Base-by-base conservation (phyloP, 208 protist genomes). In the Vickermania ingenoplastis region DNA sequence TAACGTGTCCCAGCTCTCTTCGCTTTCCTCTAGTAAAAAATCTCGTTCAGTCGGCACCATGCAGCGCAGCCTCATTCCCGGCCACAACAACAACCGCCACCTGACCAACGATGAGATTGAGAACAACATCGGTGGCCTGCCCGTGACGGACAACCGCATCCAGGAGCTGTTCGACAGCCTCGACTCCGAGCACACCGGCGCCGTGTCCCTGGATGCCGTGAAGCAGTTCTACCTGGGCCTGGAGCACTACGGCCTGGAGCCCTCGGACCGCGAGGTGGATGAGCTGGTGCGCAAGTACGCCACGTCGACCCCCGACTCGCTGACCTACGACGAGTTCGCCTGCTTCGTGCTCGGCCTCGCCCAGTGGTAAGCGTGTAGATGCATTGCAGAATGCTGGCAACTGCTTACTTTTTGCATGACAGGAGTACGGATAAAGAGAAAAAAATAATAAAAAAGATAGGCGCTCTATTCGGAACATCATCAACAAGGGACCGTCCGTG, bases 291-390 rank as follows among this genome's bases (percentile, higher is more conserved):
- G 53, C 25, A 78, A 81, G 65, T 79, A 79, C 53, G 67, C 73
- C 7, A 75, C 67, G 54, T 75, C 59, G 31, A 73, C 61, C 55
- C 59, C 71, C 24, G 73, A 83, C 17, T 65, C 58, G 41, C 66
- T 88, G 45, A 77, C 71, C 14, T 88, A 77, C 65, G 74, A 88
- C 13, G 81, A 88, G 61, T 88, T 88, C 63, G 67, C 63, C 45
- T 88, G 81, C 66, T 73, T 88, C 22, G 71, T 88, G 59, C 63
- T 88, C 0, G 70, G 62, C 52, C 63, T 84, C 53, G 77, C 81
- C 24, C 81, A 88, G 71, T 76, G 77, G 56, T 88, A 74, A 70
- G 25, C 17, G 14, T 57, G 23, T 25, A 57, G 7, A 21, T 11
- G 51, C 4, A 24, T 25, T 25, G 54, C n/a, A 58, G n/a, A n/a